Evolutionary conservation across 345 rosid genomes (phyloP), one percentile per base, ranked within the genome.

Genomic region (Leavenworthia alabamica): DNA sequence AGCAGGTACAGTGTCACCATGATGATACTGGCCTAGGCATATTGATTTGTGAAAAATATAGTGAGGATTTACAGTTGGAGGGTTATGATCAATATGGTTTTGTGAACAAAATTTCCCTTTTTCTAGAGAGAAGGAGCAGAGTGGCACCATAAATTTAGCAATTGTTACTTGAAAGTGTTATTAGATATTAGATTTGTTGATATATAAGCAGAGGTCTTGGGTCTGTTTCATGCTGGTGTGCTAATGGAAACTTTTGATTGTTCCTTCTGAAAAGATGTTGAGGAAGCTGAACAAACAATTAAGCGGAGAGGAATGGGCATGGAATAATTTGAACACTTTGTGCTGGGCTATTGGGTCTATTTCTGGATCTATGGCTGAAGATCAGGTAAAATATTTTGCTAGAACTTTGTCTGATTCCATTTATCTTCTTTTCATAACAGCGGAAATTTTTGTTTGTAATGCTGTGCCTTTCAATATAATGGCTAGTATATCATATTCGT

Each of bases 271-370:
- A 46, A 69, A 94, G 99, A 94, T 94, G 99, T 67, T 94, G 70
- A 86, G 80, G 84, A 94, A 94, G 73, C 81, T 94, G 53, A 88
- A 85, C 53, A 94, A 94, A 78, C 99, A 90, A 77, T 67, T 88
- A 75, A 86, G 82, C 66, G 95, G 97, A 62, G 97, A 94, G 79
- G 99, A 94, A 69, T 94, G 97, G 96, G 87, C 88, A 16, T 90
- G 97, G 99, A 94, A 94, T 77, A 94, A 88, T 57, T 55, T 94
- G 44, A 94, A 88, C 71, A 94, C 99, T 7, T 73, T 94, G 54
- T 94, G 99, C 79, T 94, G 99, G 99, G 99, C 97, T 59, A 94
- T 94, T 59, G 97, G 99, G 61, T 94, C 99, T 53, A 94, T 94
- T 40, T 94, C 99, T 53, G 97, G 99, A 50, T 94, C 97, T 63